These are phyloP conservation scores for Penicillium sp. DNA, from an alignment of 2,329 filamentous ascomycete genomes.

Conservation along the genomic window DNA sequence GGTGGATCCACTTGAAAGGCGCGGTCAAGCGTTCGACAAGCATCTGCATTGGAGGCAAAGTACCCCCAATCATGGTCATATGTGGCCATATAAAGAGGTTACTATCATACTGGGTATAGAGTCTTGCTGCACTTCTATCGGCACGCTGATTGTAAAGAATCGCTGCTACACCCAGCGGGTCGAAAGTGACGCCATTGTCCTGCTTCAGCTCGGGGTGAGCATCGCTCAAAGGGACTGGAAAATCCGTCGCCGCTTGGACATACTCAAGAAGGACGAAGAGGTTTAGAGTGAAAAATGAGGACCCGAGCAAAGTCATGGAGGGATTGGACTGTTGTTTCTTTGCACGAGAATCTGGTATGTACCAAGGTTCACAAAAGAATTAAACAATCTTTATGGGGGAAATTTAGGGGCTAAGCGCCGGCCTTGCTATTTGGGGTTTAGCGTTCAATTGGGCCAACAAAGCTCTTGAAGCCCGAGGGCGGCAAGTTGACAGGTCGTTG, in stretches of 20 bases:
- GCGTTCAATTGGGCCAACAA: background rate
- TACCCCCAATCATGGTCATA: conserved; percentile 42
- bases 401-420: conserved; percentile 1
- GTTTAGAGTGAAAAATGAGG: background rate
- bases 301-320: background rate
- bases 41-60: conserved; percentile 39
- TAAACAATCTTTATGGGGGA: conserved; percentile 1
- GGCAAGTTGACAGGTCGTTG: background rate
- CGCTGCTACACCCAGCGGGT: conserved; percentile 43
- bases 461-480: background rate
- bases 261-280: background rate
- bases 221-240: background rate
- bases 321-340: background rate
- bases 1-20: conserved; percentile 33
- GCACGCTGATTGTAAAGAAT: conserved; percentile 41
- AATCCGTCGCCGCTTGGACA: conserved; percentile 1
- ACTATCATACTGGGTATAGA: conserved; percentile 40
- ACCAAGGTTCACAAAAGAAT: background rate
- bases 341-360: background rate
- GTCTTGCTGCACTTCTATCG: conserved; percentile 37
- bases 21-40: conserved; percentile 40
- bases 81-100: conserved; percentile 41
- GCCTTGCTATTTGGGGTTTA: conserved; percentile 6
- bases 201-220: conserved; percentile 2
- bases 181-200: conserved; percentile 36